Base-by-base conservation (phyloP, 2,329 filamentous ascomycete species). In the Colletotrichum karsti region DNA sequence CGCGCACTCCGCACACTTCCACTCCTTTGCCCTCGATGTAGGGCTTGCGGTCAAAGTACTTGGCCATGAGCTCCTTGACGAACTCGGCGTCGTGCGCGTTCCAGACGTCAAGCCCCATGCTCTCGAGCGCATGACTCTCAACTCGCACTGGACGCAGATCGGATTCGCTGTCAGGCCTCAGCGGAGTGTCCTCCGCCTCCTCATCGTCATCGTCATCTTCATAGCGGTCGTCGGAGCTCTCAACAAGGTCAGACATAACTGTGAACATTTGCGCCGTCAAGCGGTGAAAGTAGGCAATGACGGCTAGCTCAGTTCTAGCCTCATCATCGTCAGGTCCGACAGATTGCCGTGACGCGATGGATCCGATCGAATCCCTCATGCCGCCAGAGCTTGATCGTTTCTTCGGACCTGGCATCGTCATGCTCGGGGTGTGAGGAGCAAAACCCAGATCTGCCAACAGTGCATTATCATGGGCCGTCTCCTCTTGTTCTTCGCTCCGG, bases 221-320 rank as follows among this genome's bases (percentile, higher is more conserved):
- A 54, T 82, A 82, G 10, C 80, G 78, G n/a, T 83, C 83, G 10
- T 84, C 84, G 6, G 81, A 76, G 54, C 76, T 77, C 41, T 85
- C 84, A 6, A 93, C 86, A 4, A 93, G 80, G 69, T 91, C 88
- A 0, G 86, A 85, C 59, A 94, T 77, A 3, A 87, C 86, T 1
- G 85, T 84, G 22, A 95, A 80, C 46, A 93, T 84, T 72, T 88
- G 84, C 3, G 88, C 87, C 0, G 93, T 94, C 57, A 94, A 83
- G 1, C 92, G 88, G 78, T 95, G 93, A 78, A 95, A 95, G 78
- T 94, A 96, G 1, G 92, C 91, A 61, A 95, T 92, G 56, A 94
- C 87, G 42, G 91, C 88, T 69, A 93, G 89, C 75, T 94, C 91
- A 10, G 87, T 76, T 51, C 81, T 78, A 48, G 86, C 85, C 71